phyloP scores from a whole-genome alignment of 83 land plant species.

The Picea abies region DNA sequence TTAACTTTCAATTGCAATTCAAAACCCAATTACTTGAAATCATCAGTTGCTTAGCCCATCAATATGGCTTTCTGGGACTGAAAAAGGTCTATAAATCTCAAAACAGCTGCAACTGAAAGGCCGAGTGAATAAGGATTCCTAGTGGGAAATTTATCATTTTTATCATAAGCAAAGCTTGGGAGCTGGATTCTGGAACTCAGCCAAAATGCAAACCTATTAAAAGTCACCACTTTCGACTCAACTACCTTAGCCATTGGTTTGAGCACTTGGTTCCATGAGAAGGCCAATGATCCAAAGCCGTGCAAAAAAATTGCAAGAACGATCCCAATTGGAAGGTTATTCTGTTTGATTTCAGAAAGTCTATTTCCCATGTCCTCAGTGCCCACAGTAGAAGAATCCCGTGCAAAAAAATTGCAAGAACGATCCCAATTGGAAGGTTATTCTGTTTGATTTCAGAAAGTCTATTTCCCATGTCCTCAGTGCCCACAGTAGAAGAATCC shows the following conservation, averaged over 20 bases:
- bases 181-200: conserved; percentile 61
- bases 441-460: conserved; percentile 4
- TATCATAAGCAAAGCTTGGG: not conserved
- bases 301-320: conserved; percentile 70
- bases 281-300: conserved; percentile 94
- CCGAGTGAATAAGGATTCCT: conserved; percentile 75
- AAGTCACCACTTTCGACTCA: conserved; percentile 73
- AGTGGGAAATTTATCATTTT: conserved; percentile 18
- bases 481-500: too few species aligned
- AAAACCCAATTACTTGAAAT: conserved; percentile 6
- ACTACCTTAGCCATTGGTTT: conserved; percentile 60
- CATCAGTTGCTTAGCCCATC: conserved; percentile 64
- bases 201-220: conserved; percentile 97
- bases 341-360: too few species aligned
- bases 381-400: too few species aligned
- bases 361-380: too few species aligned
- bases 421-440: conserved; percentile 23
- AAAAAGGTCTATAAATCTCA: conserved; percentile 68
- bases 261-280: conserved; percentile 83
- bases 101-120: conserved; percentile 70
- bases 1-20: not conserved
- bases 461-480: too few species aligned
- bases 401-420: conserved; percentile 76
- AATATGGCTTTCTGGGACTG: conserved; percentile 70
- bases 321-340: conserved; percentile 23